phyloP scores from a whole-genome alignment of 495 filamentous ascomycete genomes.

The Penicillium canariense region DNA sequence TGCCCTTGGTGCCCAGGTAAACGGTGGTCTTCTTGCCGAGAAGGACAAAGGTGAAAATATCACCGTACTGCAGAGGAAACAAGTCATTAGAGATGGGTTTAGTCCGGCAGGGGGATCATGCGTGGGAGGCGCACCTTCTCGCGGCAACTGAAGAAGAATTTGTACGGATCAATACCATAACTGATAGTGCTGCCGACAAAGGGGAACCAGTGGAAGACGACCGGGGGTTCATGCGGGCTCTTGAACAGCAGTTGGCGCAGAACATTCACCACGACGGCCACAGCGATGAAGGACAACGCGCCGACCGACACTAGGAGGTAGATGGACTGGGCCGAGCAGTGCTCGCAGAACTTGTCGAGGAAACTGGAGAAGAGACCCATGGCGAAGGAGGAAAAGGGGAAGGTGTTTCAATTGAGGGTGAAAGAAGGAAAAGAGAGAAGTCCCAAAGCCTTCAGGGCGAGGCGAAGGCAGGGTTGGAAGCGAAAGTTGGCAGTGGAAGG shows the following conservation, averaged over 20 bases:
- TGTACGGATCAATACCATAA: conserved; percentile 64
- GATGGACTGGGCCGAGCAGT: conserved; percentile 38
- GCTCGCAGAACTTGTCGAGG: conserved; percentile 38
- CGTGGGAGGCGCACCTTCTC: conserved; percentile 44
- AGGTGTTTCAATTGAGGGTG: conserved; percentile 1
- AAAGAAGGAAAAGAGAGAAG: background rate
- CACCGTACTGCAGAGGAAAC: conserved; percentile 50
- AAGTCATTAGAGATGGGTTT: conserved; percentile 12
- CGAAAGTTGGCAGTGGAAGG: background rate
- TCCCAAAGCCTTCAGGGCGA: conserved; percentile 1
- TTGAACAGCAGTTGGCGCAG: conserved; percentile 67
- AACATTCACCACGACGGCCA: conserved; percentile 58
- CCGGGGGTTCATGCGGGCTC: conserved; percentile 58
- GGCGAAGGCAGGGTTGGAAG: conserved; percentile 6
- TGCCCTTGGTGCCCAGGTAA: conserved; percentile 59
- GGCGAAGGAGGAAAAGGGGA: conserved; percentile 2
- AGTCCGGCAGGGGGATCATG: background rate
- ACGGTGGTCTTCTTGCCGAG: conserved; percentile 64
- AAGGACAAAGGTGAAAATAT: conserved; percentile 63
- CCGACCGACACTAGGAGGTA: conserved; percentile 29
- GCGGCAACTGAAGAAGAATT: conserved; percentile 56
- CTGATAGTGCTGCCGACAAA: conserved; percentile 61
- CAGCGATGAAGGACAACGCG: conserved; percentile 31
- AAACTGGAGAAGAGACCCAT: conserved; percentile 43
- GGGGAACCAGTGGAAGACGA: conserved; percentile 66